These are phyloP conservation scores for Termitomyces sp. DNA, from an alignment of 768 basidiomycete genomes.

Conservation along the genomic window DNA sequence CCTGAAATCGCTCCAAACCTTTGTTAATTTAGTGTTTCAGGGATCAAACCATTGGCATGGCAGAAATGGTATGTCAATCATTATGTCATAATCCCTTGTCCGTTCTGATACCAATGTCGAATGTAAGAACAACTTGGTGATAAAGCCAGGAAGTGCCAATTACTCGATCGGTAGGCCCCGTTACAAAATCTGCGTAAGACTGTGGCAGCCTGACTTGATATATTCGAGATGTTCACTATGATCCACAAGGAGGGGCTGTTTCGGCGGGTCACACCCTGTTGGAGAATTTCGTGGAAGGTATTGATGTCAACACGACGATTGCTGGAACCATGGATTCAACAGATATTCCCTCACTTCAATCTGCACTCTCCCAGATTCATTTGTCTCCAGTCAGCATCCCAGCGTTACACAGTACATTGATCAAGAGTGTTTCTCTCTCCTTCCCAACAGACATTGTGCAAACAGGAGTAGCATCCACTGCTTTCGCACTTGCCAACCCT, in stretches of 20 bases:
- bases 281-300: slow-evolving; percentile 65
- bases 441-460: slow-evolving; percentile 60
- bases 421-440: slow-evolving; percentile 46
- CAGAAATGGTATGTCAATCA: slow-evolving; percentile 40
- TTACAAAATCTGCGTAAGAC: neutral
- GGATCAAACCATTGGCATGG: slow-evolving; percentile 50
- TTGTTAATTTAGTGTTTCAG: slow-evolving; percentile 20
- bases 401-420: slow-evolving; percentile 56
- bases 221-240: slow-evolving; percentile 51
- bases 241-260: slow-evolving; percentile 49
- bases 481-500: slow-evolving; percentile 58
- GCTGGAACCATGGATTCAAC: slow-evolving; percentile 52
- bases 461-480: slow-evolving; percentile 53
- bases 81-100: neutral
- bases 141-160: slow-evolving; percentile 50
- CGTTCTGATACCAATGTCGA: slow-evolving; percentile 2
- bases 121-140: slow-evolving; percentile 44
- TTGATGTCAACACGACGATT: slow-evolving; percentile 50
- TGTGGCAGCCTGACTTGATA: neutral
- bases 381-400: slow-evolving; percentile 62
- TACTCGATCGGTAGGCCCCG: slow-evolving; percentile 51
- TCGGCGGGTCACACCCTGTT: slow-evolving; percentile 50
- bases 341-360: slow-evolving; percentile 52
- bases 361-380: slow-evolving; percentile 54
- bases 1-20: neutral